Base-by-base conservation (phyloP, 176 grass and related monocot genomes). In the Pharus latifolius region DNA sequence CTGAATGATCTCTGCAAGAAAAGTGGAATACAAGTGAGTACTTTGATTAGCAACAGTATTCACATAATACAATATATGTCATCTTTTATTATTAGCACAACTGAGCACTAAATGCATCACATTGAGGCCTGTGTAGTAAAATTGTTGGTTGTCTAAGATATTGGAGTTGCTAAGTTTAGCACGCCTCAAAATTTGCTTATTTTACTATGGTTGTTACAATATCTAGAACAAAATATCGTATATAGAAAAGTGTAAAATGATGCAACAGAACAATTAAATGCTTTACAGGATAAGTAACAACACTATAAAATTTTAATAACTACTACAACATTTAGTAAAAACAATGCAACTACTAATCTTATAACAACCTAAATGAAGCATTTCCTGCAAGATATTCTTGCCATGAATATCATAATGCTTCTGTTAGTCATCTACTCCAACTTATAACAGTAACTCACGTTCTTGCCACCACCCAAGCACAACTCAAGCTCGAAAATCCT, bases 1-100 rank as follows among this genome's bases (percentile, higher is more conserved):
- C 60, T 75, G 31, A 92, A 61, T 27, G 78, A 87, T 76, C 82
- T 87, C 88, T 92, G 80, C 38, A 83, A 75, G 6, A 78, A 74
- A 84, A 74, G 9, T 30, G 47, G 46, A 62, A 33, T 51, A 64
- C 4, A 12, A 63, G 56, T 28, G 13, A 77, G 56, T 59, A 60
- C 43, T 55, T 70, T 44, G 33, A 61, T 72, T 44, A 45, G 64
- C 33, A 68, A 44, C 6, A 52, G 55, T 49, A 44, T 6, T 63
- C 14, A 57, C 32, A 51, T 31, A 45, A 32, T 30, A 30, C 15
- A 38, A 29, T 13, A 48, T 25, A 37, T 64, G 13, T 29, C 2
- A 24, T 18, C 29, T 28, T 53, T 28, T 50, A 12, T 22, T 35
- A 25, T 60, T 58, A 20, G 22, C 6, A 5, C 30, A 59, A 43